A percentile compares a stretch with the other conserved stretches of the same genome.
These are phyloP conservation scores for Mortierella polycephala DNA, from an alignment of 371 early-diverging fungal genomes.

Conservation along the genomic window DNA sequence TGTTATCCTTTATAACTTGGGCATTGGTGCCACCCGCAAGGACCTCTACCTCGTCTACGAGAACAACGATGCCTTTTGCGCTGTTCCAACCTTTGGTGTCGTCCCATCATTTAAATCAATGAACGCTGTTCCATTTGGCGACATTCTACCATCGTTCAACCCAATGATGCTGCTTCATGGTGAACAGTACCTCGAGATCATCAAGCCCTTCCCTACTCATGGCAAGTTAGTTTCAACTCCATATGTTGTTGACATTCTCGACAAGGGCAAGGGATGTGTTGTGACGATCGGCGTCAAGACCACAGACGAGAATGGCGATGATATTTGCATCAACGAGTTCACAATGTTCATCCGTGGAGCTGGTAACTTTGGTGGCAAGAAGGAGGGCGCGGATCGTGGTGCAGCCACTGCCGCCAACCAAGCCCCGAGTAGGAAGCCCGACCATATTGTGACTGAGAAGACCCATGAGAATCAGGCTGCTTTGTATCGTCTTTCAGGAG, in stretches of 20 bases:
- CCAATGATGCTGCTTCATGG: conserved; percentile 77
- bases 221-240: conserved; percentile 78
- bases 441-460: conserved; percentile 55
- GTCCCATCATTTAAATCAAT: conserved; percentile 78
- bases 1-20: conserved; percentile 75
- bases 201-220: conserved; percentile 66
- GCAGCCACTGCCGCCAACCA: conserved; percentile 82
- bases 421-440: conserved; percentile 82
- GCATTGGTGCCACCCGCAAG: conserved; percentile 58
- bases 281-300: conserved; percentile 86
- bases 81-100: conserved; percentile 70
- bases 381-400: conserved; percentile 78
- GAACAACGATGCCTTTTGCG: conserved; percentile 55
- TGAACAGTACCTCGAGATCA: conserved; percentile 71
- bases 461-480: conserved; percentile 71
- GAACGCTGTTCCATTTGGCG: conserved; percentile 74
- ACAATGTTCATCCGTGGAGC: conserved; percentile 94
- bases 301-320: conserved; percentile 78
- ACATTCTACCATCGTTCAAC: conserved; percentile 73
- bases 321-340: conserved; percentile 87
- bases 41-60: conserved; percentile 76
- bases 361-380: conserved; percentile 91
- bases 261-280: conserved; percentile 96
- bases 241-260: conserved; percentile 89
- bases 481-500: conserved; percentile 73